Evolutionary conservation across 768 basidiomycete genomes (phyloP).

Genomic region (Phanerochaete sordida): DNA sequence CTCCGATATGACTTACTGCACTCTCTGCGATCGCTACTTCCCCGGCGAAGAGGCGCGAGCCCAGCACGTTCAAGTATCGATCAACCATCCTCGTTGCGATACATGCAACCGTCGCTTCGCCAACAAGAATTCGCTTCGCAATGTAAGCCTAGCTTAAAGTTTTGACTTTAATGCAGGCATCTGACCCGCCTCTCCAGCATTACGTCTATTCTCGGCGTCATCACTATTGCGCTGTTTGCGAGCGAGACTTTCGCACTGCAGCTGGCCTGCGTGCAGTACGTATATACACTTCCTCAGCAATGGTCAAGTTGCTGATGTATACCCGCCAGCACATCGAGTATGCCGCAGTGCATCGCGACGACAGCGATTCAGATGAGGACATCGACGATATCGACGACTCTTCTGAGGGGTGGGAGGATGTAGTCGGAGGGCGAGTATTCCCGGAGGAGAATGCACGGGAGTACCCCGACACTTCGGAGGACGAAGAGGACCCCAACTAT

Average conservation of each 20-base stretch:
- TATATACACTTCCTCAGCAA: neutral
- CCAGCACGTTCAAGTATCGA: conserved; percentile 25
- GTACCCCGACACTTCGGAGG: conserved; percentile 15
- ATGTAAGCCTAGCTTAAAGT: conserved; percentile 16
- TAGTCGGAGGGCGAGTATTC: conserved; percentile 19
- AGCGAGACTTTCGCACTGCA: conserved; percentile 25
- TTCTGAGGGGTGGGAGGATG: conserved; percentile 30
- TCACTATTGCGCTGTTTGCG: conserved; percentile 29
- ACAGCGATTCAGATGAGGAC: conserved; percentile 17
- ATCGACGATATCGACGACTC: conserved; percentile 20
- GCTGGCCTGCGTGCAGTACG: conserved; percentile 27
- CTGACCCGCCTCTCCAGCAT: conserved; percentile 20
- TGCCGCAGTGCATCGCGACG: conserved; percentile 26
- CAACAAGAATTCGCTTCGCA: conserved; percentile 29
- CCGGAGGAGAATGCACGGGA: conserved; percentile 20
- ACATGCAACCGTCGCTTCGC: conserved; percentile 28
- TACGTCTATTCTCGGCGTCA: conserved; percentile 26
- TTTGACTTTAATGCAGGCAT: too few species aligned
- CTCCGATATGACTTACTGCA: conserved; percentile 27
- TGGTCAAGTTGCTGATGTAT: neutral
- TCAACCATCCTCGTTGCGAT: conserved; percentile 29
- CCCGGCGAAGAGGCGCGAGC: conserved; percentile 23
- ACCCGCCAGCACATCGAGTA: conserved; percentile 25
- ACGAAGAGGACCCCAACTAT: conserved; percentile 14
- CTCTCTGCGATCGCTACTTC: conserved; percentile 33